Evolutionary conservation across 1,284 basidiomycete species (phyloP).

Genomic region (Prillingera fragicola): DNA sequence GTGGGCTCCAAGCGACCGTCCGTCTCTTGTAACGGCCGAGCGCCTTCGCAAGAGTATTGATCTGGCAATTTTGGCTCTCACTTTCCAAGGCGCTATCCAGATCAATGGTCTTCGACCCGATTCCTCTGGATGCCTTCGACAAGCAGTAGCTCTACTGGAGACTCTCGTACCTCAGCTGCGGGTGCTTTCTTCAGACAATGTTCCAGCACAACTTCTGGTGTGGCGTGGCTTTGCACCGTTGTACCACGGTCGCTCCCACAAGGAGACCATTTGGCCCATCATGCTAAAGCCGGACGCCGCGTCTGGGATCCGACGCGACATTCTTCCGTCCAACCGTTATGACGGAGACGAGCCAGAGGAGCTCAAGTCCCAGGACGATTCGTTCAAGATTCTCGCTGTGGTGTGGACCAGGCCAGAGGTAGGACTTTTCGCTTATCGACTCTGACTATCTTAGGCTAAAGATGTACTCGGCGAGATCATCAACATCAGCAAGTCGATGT

Average conservation of each 20-base stretch:
- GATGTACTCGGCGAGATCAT: conserved; percentile 2
- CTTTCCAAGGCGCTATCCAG: conserved; percentile 62
- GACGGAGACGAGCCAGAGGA: conserved; percentile 7
- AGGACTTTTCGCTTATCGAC: not conserved
- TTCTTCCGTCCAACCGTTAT: conserved; percentile 44
- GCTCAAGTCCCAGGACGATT: no score
- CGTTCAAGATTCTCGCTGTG: no score
- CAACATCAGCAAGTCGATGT: conserved; percentile 18
- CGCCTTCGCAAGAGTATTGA: conserved; percentile 63
- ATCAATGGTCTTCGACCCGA: conserved; percentile 57
- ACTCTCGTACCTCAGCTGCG: conserved; percentile 16
- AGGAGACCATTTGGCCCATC: conserved; percentile 52
- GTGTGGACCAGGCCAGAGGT: conserved; percentile 64
- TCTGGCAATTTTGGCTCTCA: conserved; percentile 58
- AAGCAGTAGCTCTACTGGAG: conserved; percentile 14
- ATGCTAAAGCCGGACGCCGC: conserved; percentile 59
- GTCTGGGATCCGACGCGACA: conserved; percentile 62
- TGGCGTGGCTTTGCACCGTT: conserved; percentile 63
- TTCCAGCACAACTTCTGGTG: conserved; percentile 49
- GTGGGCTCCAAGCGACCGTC: conserved; percentile 50
- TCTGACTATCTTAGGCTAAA: conserved; percentile 8
- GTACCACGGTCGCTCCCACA: conserved; percentile 39
- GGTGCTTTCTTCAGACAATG: conserved; percentile 8
- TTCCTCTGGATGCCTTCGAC: conserved; percentile 12
- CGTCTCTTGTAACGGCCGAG: conserved; percentile 53